phyloP scores from a whole-genome alignment of 495 filamentous ascomycete genomes.

The Acidiella bohemica region DNA sequence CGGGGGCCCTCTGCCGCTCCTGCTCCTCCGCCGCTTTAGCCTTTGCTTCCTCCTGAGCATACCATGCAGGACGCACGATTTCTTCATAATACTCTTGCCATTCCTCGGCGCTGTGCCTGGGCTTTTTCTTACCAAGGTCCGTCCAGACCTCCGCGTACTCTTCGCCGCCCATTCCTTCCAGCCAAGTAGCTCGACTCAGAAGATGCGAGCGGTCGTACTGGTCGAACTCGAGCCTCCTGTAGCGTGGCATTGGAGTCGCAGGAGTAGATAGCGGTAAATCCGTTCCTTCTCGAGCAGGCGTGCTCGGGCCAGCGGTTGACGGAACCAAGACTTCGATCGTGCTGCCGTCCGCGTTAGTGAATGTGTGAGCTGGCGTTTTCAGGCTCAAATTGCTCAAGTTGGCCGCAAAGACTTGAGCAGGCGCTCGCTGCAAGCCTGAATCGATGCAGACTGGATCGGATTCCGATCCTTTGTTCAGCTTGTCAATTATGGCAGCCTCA shows the following conservation, averaged over 20 bases:
- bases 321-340: too few relatives aligned
- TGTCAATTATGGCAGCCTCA: too few relatives aligned
- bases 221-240: background rate
- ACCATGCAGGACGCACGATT: conserved; percentile 2
- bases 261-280: background rate
- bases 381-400: too few relatives aligned
- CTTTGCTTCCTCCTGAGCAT: background rate
- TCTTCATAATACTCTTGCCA: conserved; percentile 10
- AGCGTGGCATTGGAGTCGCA: background rate
- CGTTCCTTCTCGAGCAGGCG: background rate
- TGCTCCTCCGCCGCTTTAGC: background rate
- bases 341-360: too few relatives aligned
- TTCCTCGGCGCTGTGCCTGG: conserved; percentile 1
- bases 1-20: background rate
- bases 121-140: background rate
- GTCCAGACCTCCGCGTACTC: conserved; percentile 2
- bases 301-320: too few relatives aligned
- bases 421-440: too few relatives aligned
- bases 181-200: background rate
- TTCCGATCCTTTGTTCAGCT: too few relatives aligned
- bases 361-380: too few relatives aligned
- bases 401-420: too few relatives aligned
- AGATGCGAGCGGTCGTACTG: conserved; percentile 1
- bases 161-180: conserved; percentile 4
- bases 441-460: too few relatives aligned